Base-by-base conservation (phyloP, 371 early-diverging fungal genomes). In the Mucor velutinosus region DNA sequence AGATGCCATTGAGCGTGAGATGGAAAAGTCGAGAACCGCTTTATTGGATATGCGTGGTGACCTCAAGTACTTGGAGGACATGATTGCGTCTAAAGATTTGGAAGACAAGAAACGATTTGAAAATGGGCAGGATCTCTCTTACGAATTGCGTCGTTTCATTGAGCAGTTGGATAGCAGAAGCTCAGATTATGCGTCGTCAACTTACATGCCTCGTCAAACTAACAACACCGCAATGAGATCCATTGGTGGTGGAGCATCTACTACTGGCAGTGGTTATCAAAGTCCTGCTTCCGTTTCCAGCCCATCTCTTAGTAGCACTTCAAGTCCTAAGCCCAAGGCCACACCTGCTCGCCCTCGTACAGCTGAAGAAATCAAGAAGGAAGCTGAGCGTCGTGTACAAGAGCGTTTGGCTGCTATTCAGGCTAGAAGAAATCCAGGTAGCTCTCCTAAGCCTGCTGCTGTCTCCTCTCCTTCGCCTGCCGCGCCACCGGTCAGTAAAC, bases 381-480 rank as follows among this genome's bases (percentile, higher is more conserved):
- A 84, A 75, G 84, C 82, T 29, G 84, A 84, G 57, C 70, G 84
- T 57, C 82, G 84, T 61, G 82, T 84, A 15, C 80, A 84, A 74
- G 84, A 84, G 45, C 82, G 82, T 23, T 64, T 81, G 66, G 81
- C 79, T 30, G 81, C 81, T 12, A 66, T 83, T 58, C 80, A 79
- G 63, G 75, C 72, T 7, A 77, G 75, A 41, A 72, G 76, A 56
- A 73, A 67, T 27, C 76, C 72, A 7, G 62, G 58, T 29, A 32
- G 55, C n/a, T 66, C 73, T 1, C 64, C 72, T 27, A 55, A 41
- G 17, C 32, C 61, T 43, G n/a, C 27, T 41, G 14, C 62, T 1
- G 10, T 51, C 6, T 73, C 12, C 30, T 41, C 67, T 47, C 21
- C 49, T 27, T 35, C 67, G n/a, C 61, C 70, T n/a, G 64, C 70